Conservation (phyloP, 306 rosid genomes). For the Pterocarpus macrocarpus region DNA sequence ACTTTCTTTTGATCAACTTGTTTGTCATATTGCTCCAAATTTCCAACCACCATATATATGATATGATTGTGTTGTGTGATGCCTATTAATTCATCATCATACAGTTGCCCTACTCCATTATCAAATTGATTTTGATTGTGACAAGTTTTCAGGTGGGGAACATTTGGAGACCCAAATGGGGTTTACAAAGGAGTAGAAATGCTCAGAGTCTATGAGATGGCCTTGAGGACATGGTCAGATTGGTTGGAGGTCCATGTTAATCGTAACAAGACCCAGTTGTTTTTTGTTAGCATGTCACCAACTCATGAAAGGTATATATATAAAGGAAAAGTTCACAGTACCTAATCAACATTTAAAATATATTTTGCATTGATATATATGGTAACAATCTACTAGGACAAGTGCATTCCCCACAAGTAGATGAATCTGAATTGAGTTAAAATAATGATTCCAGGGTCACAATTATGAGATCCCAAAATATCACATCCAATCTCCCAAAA, state of each 20-base stretch:
- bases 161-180: constrained; percentile 66
- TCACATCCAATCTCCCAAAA: background rate
- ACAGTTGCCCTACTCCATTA: constrained; percentile 1
- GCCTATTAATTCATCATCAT: background rate
- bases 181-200: constrained; percentile 68
- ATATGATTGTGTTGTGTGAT: constrained; percentile 5
- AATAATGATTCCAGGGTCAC: background rate
- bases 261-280: constrained; percentile 69
- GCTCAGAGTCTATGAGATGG: constrained; percentile 85
- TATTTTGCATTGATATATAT: background rate
- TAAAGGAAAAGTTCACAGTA: constrained; percentile 61
- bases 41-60: constrained; percentile 33
- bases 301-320: constrained; percentile 82
- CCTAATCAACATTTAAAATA: background rate
- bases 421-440: background rate
- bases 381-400: background rate
- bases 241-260: constrained; percentile 93
- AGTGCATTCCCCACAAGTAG: background rate
- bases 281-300: constrained; percentile 94
- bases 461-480: background rate
- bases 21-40: constrained; percentile 15
- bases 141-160: constrained; percentile 70
- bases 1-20: constrained; percentile 12
- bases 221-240: constrained; percentile 86
- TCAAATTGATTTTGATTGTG: constrained; percentile 13